These are phyloP conservation scores for Pharnaceum exiguum DNA, from an alignment of 148 eudicot genomes.

Conservation along the genomic window DNA sequence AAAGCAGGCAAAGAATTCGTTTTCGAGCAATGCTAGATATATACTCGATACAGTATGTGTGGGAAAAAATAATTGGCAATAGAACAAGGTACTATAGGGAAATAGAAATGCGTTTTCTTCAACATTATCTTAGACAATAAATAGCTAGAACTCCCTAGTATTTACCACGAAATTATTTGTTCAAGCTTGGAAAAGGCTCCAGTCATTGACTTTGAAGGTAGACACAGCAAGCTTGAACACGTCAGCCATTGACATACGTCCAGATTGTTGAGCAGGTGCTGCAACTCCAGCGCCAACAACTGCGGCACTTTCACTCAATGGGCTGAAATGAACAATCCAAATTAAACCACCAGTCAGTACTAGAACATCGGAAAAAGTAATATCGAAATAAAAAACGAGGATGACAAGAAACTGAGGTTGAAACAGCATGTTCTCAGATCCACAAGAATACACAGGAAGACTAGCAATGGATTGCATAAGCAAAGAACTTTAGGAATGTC, in stretches of 20 bases:
- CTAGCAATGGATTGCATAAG: background rate
- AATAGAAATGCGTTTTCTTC: too few relatives aligned
- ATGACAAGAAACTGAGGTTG: background rate
- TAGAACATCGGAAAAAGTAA: background rate
- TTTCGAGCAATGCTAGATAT: too few relatives aligned
- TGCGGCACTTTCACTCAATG: conserved; percentile 79
- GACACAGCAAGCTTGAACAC: conserved; percentile 69
- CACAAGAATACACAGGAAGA: background rate
- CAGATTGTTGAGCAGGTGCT: conserved; percentile 73
- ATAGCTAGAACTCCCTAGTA: too few relatives aligned
- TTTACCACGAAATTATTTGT: background rate
- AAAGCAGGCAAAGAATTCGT: too few relatives aligned
- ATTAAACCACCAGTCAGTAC: background rate
- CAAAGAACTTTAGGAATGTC: background rate
- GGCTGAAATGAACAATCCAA: conserved; percentile 36
- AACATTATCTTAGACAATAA: too few relatives aligned
- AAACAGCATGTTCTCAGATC: background rate
- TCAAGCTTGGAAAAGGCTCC: conserved; percentile 64
- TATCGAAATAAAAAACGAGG: background rate
- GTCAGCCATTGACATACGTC: conserved; percentile 62
- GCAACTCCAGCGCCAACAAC: conserved; percentile 75
- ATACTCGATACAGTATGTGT: too few relatives aligned
- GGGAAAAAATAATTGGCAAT: too few relatives aligned
- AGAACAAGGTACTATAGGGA: too few relatives aligned
- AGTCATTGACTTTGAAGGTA: conserved; percentile 72